A percentile compares a stretch with the other conserved stretches of the same genome.
These are phyloP conservation scores for Saccharomyces cerevisiae DNA, from an alignment of 805 yeast species.

Conservation along the genomic window DNA sequence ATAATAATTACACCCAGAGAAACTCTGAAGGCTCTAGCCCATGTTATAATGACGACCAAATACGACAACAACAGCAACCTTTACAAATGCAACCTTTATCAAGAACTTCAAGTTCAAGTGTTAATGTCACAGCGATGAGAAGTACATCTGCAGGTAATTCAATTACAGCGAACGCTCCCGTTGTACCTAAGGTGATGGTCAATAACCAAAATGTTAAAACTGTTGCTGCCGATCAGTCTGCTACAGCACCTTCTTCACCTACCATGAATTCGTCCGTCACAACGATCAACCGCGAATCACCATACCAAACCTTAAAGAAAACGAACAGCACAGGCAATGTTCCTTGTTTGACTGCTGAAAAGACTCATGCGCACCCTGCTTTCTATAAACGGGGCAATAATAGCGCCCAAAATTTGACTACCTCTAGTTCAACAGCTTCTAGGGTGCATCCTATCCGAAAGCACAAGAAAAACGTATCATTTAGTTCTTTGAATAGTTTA, in stretches of 20 bases:
- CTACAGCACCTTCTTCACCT: neutral
- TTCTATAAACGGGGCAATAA: conserved; percentile 18
- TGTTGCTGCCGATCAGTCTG: neutral
- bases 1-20: neutral
- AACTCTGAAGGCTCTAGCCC: conserved; percentile 17
- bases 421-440: neutral
- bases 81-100: conserved; percentile 8
- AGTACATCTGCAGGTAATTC: neutral
- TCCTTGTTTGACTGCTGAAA: conserved; percentile 2
- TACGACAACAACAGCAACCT: conserved; percentile 2
- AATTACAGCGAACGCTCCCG: neutral
- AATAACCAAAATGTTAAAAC: conserved; percentile 14
- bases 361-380: conserved; percentile 2
- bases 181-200: conserved; percentile 15
- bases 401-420: conserved; percentile 19
- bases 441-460: conserved; percentile 26
- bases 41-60: conserved; percentile 8
- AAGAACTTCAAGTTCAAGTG: conserved; percentile 14
- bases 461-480: conserved; percentile 30
- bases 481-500: conserved; percentile 28
- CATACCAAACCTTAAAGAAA: conserved; percentile 10
- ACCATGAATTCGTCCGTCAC: neutral
- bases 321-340: conserved; percentile 8
- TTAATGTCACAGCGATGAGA: neutral
- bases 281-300: neutral